These are phyloP conservation scores for Schoenoplectus triqueter DNA, from an alignment of 202 grass and related monocot genomes.

Conservation along the genomic window DNA sequence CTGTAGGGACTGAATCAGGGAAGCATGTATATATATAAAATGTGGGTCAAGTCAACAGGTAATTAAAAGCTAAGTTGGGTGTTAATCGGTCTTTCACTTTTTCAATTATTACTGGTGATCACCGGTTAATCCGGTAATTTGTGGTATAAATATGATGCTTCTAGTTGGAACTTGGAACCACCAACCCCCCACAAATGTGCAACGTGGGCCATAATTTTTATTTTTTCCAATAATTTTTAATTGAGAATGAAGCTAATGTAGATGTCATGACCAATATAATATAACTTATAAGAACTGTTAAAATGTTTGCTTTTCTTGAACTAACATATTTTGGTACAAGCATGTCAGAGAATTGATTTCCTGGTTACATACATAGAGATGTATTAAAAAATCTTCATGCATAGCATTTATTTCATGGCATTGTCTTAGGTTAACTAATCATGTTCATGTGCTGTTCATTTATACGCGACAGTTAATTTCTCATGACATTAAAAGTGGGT, in stretches of 20 bases:
- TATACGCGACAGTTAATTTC: constrained; percentile 23
- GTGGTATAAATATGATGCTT: constrained; percentile 1
- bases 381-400: constrained; percentile 11
- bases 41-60: constrained; percentile 11
- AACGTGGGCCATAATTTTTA: not conserved
- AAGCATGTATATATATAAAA: constrained; percentile 9
- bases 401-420: constrained; percentile 11
- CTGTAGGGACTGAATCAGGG: constrained; percentile 17
- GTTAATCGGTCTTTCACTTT: not conserved
- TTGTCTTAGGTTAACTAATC: constrained; percentile 32
- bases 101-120: constrained; percentile 11
- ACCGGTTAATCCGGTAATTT: constrained; percentile 27
- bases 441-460: constrained; percentile 24
- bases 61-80: constrained; percentile 11
- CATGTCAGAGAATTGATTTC: constrained; percentile 8
- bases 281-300: not conserved
- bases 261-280: not conserved
- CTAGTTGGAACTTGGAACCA: not conserved
- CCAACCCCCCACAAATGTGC: constrained; percentile 19
- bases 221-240: not conserved
- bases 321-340: not conserved
- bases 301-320: not conserved
- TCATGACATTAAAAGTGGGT: constrained; percentile 9
- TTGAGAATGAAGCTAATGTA: not conserved
- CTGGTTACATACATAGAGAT: not conserved